phyloP scores from a whole-genome alignment of 208 protist species.

The Crithidia fasciculata region DNA sequence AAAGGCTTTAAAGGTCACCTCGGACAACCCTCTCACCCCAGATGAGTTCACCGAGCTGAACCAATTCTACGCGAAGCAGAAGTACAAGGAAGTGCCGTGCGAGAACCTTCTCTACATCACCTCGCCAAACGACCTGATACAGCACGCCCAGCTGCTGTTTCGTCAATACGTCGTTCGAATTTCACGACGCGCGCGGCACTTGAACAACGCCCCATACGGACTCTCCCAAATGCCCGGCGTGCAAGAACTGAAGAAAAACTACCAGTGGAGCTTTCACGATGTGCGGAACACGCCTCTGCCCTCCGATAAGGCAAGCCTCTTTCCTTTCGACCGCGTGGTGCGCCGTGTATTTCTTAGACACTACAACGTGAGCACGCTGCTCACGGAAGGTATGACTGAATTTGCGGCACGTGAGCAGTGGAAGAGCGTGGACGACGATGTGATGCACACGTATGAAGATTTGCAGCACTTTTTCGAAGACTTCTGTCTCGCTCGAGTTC shows the following conservation, averaged over 20 bases:
- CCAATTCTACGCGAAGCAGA: conserved; percentile 75
- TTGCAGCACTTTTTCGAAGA: conserved; percentile 63
- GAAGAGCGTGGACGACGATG: conserved; percentile 41
- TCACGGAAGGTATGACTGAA: conserved; percentile 57
- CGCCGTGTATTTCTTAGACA: conserved; percentile 70
- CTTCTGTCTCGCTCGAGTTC: conserved; percentile 60
- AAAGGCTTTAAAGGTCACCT: conserved; percentile 26
- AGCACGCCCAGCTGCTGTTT: conserved; percentile 50
- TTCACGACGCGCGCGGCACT: conserved; percentile 40
- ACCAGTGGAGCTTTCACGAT: conserved; percentile 84
- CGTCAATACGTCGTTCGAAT: conserved; percentile 71
- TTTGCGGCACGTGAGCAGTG: conserved; percentile 65
- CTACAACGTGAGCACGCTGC: conserved; percentile 60
- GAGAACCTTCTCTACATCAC: conserved; percentile 64
- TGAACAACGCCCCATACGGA: conserved; percentile 64
- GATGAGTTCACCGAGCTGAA: conserved; percentile 78
- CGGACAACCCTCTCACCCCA: conserved; percentile 56
- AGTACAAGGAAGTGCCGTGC: conserved; percentile 35
- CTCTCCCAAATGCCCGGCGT: conserved; percentile 78
- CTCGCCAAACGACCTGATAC: conserved; percentile 51
- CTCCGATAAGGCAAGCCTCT: conserved; percentile 30
- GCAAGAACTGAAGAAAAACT: conserved; percentile 63
- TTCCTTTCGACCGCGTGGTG: conserved; percentile 60
- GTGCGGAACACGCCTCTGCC: conserved; percentile 52
- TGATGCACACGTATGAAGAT: conserved; percentile 42